Conservation (phyloP, 495 filamentous ascomycete species). For the Usnea hakonensis region DNA sequence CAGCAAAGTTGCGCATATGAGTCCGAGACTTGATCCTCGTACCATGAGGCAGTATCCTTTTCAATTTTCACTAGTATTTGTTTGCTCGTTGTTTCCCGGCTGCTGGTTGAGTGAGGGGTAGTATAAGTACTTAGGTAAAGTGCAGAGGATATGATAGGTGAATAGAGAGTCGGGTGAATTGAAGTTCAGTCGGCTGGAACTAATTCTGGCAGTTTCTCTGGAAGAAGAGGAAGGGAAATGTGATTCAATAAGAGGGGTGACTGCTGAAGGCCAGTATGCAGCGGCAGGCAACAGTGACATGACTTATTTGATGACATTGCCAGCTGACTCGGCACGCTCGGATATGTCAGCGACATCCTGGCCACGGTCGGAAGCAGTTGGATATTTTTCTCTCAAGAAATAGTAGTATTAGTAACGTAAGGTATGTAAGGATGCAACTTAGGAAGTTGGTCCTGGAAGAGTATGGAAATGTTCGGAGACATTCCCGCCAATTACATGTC, state of each 20-base stretch:
- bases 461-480: neutral
- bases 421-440: slow-evolving; percentile 1
- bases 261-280: neutral
- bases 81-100: neutral
- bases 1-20: slow-evolving; percentile 17
- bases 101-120: neutral
- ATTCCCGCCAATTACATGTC: too few species aligned
- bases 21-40: slow-evolving; percentile 10
- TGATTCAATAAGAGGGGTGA: slow-evolving; percentile 1
- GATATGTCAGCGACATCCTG: slow-evolving; percentile 12
- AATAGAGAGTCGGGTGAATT: neutral
- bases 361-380: slow-evolving; percentile 2
- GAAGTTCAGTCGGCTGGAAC: neutral
- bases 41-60: slow-evolving; percentile 20
- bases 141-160: neutral
- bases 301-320: neutral
- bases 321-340: neutral
- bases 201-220: too few species aligned
- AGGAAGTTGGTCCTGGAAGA: slow-evolving; percentile 10
- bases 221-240: neutral
- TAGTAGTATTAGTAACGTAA: slow-evolving; percentile 2
- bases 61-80: neutral
- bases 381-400: neutral
- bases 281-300: slow-evolving; percentile 6
- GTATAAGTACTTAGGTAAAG: too few species aligned